phyloP scores from a whole-genome alignment of 257 asterid species.

The Knoxia roxburghii region DNA sequence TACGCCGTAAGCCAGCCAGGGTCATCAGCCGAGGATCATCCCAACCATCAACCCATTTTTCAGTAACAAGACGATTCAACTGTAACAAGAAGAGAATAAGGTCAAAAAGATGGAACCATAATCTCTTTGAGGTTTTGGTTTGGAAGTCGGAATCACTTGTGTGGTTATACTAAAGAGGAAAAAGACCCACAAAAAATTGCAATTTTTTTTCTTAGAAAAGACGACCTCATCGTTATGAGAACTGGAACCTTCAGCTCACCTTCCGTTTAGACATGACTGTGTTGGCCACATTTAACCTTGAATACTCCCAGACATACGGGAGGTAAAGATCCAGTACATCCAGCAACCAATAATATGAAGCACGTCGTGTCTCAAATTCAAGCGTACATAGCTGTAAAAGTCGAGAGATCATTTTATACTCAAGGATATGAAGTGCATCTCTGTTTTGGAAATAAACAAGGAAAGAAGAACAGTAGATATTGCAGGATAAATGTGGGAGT shows the following conservation, averaged over 20 bases:
- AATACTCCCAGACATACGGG: conserved; percentile 92
- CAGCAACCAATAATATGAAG: conserved; percentile 90
- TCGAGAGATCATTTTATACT: conserved; percentile 10
- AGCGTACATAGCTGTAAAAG: conserved; percentile 78
- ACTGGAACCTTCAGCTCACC: conserved; percentile 34
- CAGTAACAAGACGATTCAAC: conserved; percentile 88
- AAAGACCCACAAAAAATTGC: neutral
- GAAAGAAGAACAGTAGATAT: neutral
- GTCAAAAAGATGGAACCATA: neutral
- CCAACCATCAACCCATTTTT: conserved; percentile 93
- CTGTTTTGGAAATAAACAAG: neutral
- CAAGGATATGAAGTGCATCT: neutral
- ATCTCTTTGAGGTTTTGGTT: neutral
- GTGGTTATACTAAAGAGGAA: conserved; percentile 1
- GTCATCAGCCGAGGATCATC: conserved; percentile 98
- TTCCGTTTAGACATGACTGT: conserved; percentile 96
- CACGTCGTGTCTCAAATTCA: conserved; percentile 93
- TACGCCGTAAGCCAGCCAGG: conserved; percentile 82
- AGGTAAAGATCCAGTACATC: conserved; percentile 73
- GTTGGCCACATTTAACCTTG: conserved; percentile 74
- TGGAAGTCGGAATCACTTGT: too few species aligned
- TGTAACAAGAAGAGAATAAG: conserved; percentile 27
- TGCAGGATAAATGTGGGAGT: neutral
- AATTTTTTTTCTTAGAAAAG: too few species aligned
- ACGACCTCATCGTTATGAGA: neutral